Evolutionary conservation across 257 asterid genomes (phyloP).

Genomic region (Gardenia jasminoides): DNA sequence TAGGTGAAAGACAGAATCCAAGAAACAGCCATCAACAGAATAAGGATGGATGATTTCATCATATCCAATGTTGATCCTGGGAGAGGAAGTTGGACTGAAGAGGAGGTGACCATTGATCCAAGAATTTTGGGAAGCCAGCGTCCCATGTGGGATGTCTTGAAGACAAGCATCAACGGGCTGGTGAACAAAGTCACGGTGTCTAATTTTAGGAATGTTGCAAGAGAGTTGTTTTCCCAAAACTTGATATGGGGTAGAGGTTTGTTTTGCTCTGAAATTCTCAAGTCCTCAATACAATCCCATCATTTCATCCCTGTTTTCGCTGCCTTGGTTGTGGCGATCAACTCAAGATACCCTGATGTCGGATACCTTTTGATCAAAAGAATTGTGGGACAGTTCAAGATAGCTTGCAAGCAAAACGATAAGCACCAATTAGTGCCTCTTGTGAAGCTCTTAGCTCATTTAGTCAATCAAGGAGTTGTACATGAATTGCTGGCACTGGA

Average conservation of each 20-base stretch:
- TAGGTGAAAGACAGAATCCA: neutral
- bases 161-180: constrained; percentile 17
- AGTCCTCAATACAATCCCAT: constrained; percentile 9
- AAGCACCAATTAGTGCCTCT: constrained; percentile 1
- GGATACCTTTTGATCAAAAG: constrained; percentile 34
- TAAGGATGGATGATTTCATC: neutral
- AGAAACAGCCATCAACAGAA: neutral
- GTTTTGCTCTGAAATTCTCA: constrained; percentile 27
- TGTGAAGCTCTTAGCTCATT: constrained; percentile 24
- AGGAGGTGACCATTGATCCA: no score
- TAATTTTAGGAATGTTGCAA: constrained; percentile 15
- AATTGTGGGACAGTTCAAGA: constrained; percentile 8
- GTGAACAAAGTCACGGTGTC: constrained; percentile 13
- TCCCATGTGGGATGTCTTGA: constrained; percentile 28
- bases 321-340: constrained; percentile 22
- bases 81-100: neutral
- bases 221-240: constrained; percentile 18
- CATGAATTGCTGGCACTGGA: constrained; percentile 11
- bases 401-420: neutral
- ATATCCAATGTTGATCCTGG: neutral
- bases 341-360: constrained; percentile 28
- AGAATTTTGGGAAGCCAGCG: constrained; percentile 2
- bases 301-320: constrained; percentile 14
- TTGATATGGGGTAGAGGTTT: constrained; percentile 33
- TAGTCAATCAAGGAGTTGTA: constrained; percentile 27